These are phyloP conservation scores for Coemansia reversa DNA, from an alignment of 192 early-diverging fungal genomes.

Conservation along the genomic window DNA sequence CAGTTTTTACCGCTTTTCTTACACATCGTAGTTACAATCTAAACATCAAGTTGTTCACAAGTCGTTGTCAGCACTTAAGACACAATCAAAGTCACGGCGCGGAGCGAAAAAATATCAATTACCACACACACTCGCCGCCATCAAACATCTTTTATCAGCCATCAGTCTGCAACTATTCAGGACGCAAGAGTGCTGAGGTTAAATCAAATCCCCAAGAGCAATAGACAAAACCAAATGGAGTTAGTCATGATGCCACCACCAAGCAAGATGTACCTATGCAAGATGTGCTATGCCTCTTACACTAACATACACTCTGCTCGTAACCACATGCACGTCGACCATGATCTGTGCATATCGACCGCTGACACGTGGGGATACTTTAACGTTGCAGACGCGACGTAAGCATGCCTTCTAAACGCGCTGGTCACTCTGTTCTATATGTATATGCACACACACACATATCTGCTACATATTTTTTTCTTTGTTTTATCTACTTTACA, in stretches of 20 bases:
- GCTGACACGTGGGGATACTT: conserved; percentile 47
- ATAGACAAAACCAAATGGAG: conserved; percentile 13
- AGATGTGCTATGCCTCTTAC: conserved; percentile 45
- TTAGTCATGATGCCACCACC: conserved; percentile 45
- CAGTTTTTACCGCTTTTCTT: no score
- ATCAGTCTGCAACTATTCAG: neutral
- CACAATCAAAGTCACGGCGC: no score
- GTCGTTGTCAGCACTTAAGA: no score
- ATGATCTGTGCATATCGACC: conserved; percentile 34
- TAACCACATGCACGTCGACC: conserved; percentile 43
- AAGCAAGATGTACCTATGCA: conserved; percentile 52
- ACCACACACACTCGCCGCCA: neutral
- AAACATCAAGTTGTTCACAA: no score
- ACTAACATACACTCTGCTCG: conserved; percentile 56
- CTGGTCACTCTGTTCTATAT: conserved; percentile 1
- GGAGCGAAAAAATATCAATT: no score
- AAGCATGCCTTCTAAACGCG: neutral
- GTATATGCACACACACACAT: conserved; percentile 16
- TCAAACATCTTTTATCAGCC: neutral
- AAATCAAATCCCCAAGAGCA: neutral
- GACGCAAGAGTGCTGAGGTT: neutral
- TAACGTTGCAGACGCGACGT: conserved; percentile 18
- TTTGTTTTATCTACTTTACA: neutral
- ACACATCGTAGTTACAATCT: no score
- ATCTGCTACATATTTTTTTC: neutral